Conservation (phyloP, 352 stramenopile species). For the Pythium inflatum region DNA sequence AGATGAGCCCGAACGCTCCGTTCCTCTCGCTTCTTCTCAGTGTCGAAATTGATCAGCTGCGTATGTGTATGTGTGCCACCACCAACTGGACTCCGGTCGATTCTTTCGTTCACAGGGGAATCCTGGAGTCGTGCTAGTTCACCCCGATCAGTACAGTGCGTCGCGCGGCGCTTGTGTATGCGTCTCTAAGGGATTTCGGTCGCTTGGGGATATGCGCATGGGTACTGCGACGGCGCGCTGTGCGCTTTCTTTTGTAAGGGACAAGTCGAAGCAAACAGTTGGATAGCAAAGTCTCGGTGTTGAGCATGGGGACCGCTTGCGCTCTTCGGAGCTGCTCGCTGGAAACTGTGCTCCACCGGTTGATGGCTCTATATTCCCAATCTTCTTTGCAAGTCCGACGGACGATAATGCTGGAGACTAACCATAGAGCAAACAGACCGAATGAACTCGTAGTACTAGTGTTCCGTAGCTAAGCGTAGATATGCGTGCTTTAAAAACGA, state of each 20-base stretch:
- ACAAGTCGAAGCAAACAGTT: conserved; percentile 91
- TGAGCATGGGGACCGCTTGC: conserved; percentile 78
- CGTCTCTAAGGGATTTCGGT: background rate
- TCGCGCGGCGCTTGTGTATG: background rate
- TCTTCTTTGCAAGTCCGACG: conserved; percentile 87
- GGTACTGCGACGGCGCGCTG: conserved; percentile 19
- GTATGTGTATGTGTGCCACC: conserved; percentile 4
- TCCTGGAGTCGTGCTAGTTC: conserved; percentile 83
- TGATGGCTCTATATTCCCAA: conserved; percentile 93
- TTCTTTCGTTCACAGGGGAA: conserved; percentile 85
- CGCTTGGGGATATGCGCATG: background rate
- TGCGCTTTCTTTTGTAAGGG: conserved; percentile 65
- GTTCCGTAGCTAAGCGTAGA: too few species aligned
- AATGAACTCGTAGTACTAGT: background rate
- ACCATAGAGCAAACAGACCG: conserved; percentile 87
- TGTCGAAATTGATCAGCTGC: conserved; percentile 16
- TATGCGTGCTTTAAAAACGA: too few species aligned
- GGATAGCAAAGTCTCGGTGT: conserved; percentile 89
- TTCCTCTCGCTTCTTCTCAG: background rate
- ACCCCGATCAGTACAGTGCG: conserved; percentile 55
- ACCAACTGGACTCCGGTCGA: conserved; percentile 80
- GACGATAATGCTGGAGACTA: conserved; percentile 90
- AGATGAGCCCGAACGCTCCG: too few species aligned
- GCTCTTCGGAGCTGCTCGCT: conserved; percentile 33
- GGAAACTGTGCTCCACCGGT: conserved; percentile 86